A percentile compares a stretch with the other conserved stretches of the same genome.
These are phyloP conservation scores for Penicillium polonicum DNA, from an alignment of 2,329 filamentous ascomycete genomes.

Conservation along the genomic window DNA sequence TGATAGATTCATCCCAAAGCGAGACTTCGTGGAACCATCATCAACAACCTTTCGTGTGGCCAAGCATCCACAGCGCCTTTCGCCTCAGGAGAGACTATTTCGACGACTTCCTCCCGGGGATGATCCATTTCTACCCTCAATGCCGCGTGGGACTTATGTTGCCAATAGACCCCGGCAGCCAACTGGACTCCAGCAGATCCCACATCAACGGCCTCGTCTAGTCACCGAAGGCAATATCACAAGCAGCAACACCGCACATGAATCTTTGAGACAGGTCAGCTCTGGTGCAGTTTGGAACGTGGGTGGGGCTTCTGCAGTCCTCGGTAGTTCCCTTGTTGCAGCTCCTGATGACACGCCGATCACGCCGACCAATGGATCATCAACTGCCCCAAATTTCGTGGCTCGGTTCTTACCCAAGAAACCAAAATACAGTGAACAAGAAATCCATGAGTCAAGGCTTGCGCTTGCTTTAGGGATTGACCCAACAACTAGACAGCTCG, in stretches of 20 bases:
- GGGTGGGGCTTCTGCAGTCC: slow-evolving; percentile 64
- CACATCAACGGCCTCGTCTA: slow-evolving; percentile 37
- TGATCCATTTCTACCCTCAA: slow-evolving; percentile 55
- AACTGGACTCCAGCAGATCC: slow-evolving; percentile 18
- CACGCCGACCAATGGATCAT: slow-evolving; percentile 67
- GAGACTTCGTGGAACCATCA: slow-evolving; percentile 43
- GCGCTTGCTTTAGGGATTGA: slow-evolving; percentile 81
- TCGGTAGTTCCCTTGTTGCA: slow-evolving; percentile 43
- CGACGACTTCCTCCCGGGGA: slow-evolving; percentile 45
- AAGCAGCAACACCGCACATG: slow-evolving; percentile 13
- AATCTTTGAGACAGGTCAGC: slow-evolving; percentile 55
- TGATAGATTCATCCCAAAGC: slow-evolving; percentile 60
- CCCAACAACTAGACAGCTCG: slow-evolving; percentile 64
- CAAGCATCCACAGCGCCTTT: slow-evolving; percentile 49
- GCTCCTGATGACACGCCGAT: slow-evolving; percentile 64
- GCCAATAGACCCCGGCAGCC: slow-evolving; percentile 14
- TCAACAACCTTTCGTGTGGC: slow-evolving; percentile 54
- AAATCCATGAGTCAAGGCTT: slow-evolving; percentile 70
- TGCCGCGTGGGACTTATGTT: slow-evolving; percentile 26
- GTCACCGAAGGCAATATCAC: slow-evolving; percentile 28
- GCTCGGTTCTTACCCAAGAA: slow-evolving; percentile 55
- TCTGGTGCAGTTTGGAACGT: slow-evolving; percentile 73
- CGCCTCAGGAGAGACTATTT: slow-evolving; percentile 47
- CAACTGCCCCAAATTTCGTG: slow-evolving; percentile 65
- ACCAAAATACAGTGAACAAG: slow-evolving; percentile 59